Conservation (phyloP, 2,329 filamentous ascomycete genomes). For the Pseudogymnoascus sp. region DNA sequence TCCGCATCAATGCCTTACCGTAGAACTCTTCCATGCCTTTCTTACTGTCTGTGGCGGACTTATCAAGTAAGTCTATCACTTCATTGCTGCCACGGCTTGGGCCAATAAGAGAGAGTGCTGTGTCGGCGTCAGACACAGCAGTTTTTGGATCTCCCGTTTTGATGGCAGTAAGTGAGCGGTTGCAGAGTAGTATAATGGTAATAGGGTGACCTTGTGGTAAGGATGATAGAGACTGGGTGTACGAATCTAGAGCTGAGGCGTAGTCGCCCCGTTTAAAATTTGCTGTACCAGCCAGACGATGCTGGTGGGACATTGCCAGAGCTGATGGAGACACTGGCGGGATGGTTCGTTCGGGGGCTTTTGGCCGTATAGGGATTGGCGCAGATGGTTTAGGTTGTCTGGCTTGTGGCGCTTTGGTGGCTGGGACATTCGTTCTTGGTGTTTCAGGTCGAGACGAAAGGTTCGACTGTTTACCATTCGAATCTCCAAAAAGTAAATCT, state of each 20-base stretch:
- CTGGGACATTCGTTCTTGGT: conserved; percentile 27
- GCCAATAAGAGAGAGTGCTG: conserved; percentile 73
- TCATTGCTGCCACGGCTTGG: conserved; percentile 71
- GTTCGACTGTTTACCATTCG: conserved; percentile 9
- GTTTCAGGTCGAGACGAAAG: conserved; percentile 25
- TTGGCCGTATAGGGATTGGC: conserved; percentile 38
- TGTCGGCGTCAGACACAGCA: conserved; percentile 77
- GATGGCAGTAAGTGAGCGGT: conserved; percentile 79
- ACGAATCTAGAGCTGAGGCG: conserved; percentile 74
- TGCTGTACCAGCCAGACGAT: conserved; percentile 72
- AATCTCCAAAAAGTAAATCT: conserved; percentile 55
- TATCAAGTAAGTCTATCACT: conserved; percentile 59
- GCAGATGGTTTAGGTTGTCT: conserved; percentile 37
- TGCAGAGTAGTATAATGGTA: conserved; percentile 81
- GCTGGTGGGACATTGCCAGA: conserved; percentile 66
- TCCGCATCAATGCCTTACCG: conserved; percentile 86
- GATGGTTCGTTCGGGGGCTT: conserved; percentile 40
- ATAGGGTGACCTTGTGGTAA: conserved; percentile 76
- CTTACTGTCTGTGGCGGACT: conserved; percentile 48
- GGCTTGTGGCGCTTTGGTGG: conserved; percentile 31
- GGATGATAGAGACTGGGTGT: conserved; percentile 66
- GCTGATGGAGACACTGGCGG: conserved; percentile 63
- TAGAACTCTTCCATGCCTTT: conserved; percentile 92
- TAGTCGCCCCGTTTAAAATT: conserved; percentile 95
- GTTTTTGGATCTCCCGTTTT: conserved; percentile 89